phyloP scores from a whole-genome alignment of 2,329 filamentous ascomycete species.

The Penicillium sp. region DNA sequence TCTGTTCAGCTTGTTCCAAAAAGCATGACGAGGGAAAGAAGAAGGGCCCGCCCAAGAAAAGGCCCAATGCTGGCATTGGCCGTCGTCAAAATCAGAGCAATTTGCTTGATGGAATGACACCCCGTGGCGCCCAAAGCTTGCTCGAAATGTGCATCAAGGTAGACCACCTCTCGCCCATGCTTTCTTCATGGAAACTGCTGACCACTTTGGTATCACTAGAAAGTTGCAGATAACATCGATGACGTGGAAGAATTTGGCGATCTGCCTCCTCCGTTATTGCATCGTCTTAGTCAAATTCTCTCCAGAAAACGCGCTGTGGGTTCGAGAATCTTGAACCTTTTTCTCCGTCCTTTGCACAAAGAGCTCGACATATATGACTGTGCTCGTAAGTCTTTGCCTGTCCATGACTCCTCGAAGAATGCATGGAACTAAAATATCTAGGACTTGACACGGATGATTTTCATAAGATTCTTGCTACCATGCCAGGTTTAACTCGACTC shows the following conservation, averaged over 20 bases:
- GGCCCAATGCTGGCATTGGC: slow-evolving; percentile 50
- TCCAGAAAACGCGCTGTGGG: slow-evolving; percentile 57
- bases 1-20: slow-evolving; percentile 77
- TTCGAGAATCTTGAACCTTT: slow-evolving; percentile 42
- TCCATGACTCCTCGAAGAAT: no score
- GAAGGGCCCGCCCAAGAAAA: slow-evolving; percentile 51
- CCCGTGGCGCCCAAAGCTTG: slow-evolving; percentile 40
- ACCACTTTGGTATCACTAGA: slow-evolving; percentile 31
- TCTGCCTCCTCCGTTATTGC: slow-evolving; percentile 52
- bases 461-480: slow-evolving; percentile 69
- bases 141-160: slow-evolving; percentile 55
- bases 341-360: slow-evolving; percentile 49
- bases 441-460: slow-evolving; percentile 71
- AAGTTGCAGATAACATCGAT: slow-evolving; percentile 57
- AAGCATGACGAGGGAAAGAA: slow-evolving; percentile 63
- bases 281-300: slow-evolving; percentile 57
- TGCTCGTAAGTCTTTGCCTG: slow-evolving; percentile 48
- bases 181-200: neutral
- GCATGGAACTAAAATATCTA: slow-evolving; percentile 17
- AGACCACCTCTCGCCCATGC: slow-evolving; percentile 4
- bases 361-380: slow-evolving; percentile 57
- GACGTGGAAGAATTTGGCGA: slow-evolving; percentile 62
- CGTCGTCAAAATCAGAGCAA: slow-evolving; percentile 76
- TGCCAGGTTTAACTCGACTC: slow-evolving; percentile 62
- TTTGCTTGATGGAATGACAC: slow-evolving; percentile 65